These are phyloP conservation scores for Saccharum hybrid DNA, from an alignment of 202 grass and related monocot genomes.

Conservation along the genomic window DNA sequence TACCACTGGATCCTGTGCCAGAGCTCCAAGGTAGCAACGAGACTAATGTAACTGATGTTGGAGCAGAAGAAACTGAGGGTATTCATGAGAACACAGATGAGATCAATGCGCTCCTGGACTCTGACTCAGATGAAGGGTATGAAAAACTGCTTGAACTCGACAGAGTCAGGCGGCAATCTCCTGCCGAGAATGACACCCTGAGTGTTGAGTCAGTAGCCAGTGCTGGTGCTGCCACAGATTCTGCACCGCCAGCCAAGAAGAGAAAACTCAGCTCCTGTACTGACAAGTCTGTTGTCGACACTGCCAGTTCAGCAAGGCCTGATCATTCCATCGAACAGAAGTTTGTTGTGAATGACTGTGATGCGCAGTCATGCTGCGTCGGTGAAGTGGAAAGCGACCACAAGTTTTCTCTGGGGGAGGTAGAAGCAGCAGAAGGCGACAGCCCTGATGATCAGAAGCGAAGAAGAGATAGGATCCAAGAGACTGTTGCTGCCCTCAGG, in stretches of 20 bases:
- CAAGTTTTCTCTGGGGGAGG: slow-evolving; percentile 46
- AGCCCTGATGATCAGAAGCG: slow-evolving; percentile 49
- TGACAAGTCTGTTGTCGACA: slow-evolving; percentile 74
- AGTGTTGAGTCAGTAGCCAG: slow-evolving; percentile 62
- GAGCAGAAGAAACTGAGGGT: slow-evolving; percentile 51
- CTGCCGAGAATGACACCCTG: slow-evolving; percentile 48
- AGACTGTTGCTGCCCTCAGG: slow-evolving; percentile 77
- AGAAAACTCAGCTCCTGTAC: slow-evolving; percentile 58
- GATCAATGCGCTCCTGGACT: slow-evolving; percentile 82
- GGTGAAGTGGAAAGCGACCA: slow-evolving; percentile 55
- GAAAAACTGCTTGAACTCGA: slow-evolving; percentile 54
- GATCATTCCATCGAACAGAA: slow-evolving; percentile 46
- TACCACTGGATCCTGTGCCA: slow-evolving; percentile 46
- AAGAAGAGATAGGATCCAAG: slow-evolving; percentile 82
- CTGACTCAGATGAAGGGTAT: slow-evolving; percentile 70
- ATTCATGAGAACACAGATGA: slow-evolving; percentile 89
- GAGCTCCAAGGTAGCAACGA: slow-evolving; percentile 78
- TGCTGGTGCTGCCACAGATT: slow-evolving; percentile 45
- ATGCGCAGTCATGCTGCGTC: slow-evolving; percentile 70
- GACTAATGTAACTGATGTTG: slow-evolving; percentile 61
- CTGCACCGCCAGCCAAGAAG: slow-evolving; percentile 60
- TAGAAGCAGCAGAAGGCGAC: slow-evolving; percentile 50
- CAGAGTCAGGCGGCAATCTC: slow-evolving; percentile 48
- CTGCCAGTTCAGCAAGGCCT: slow-evolving; percentile 68
- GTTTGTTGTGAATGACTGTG: slow-evolving; percentile 43